Evolutionary conservation across 176 grass and related monocot genomes (phyloP), one percentile per base, ranked within the genome.

Genomic region (Lolium rigidum): DNA sequence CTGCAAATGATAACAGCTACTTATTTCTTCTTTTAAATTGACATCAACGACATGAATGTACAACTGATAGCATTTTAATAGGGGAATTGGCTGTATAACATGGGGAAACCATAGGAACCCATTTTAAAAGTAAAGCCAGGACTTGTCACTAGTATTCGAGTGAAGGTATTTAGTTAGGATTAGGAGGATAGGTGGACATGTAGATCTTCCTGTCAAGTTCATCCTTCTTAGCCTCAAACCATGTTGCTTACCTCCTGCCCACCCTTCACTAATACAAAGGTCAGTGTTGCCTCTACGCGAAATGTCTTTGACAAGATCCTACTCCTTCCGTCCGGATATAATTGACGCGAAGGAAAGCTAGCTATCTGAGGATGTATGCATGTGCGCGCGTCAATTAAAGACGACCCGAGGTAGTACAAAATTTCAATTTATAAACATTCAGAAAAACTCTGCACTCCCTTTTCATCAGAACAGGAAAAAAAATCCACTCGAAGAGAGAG

Each of bases 201-300:
- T 25, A 5, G 64, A 98, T 83, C 87, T 90, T 93, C 85, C 71
- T 92, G 76, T 93, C 92, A 28, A 98, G 95, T 4, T 98, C 93
- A 28, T 95, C 89, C 86, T 95, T 95, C 80, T 83, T 92, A 8
- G 91, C 91, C 54, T 89, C 91, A 10, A 8, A 95, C 85, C 66
- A 98, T 67, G 13, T 87, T 85, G 26, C 83, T 83, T 21, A 95
- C 83, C 68, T 95, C 89, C 52, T 87, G 55, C 31, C 89, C 88
- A 10, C 78, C 77, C 83, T 92, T 94, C 26, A 85, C 58, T 17
- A 95, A 63, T 6, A 94, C 78, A 54, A 57, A 35, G 31, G 31
- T 35, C 31, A 35, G 31, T 35, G 31, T 57, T 17, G 17, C 54
- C 17, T 58, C 55, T 58, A 58, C 9, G 47, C 47, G 47, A 48